Conservation (phyloP, 163 green algal species). For the Scenedesmus sp. region DNA sequence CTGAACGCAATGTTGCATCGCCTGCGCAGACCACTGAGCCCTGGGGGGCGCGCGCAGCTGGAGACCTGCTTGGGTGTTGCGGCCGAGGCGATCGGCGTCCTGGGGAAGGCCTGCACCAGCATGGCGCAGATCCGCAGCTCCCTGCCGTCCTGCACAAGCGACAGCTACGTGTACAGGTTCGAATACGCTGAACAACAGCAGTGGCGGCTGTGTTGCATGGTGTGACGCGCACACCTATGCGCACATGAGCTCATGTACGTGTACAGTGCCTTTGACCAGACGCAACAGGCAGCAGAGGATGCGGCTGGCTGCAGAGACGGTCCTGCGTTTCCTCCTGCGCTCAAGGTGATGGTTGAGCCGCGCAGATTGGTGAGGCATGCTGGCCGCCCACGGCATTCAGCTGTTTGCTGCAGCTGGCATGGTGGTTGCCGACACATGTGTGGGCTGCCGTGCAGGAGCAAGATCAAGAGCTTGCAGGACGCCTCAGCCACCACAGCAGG, state of each 20-base stretch:
- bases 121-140: constrained; percentile 11
- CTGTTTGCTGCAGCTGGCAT: neutral
- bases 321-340: too few relatives aligned
- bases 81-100: constrained; percentile 7
- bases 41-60: constrained; percentile 14
- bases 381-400: neutral
- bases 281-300: too few relatives aligned
- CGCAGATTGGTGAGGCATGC: too few relatives aligned
- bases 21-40: constrained; percentile 29
- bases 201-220: too few relatives aligned
- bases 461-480: constrained; percentile 62
- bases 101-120: constrained; percentile 32
- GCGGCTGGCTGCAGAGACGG: too few relatives aligned
- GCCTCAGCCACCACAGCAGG: constrained; percentile 54
- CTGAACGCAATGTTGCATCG: neutral
- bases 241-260: too few relatives aligned
- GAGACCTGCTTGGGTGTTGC: constrained; percentile 26
- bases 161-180: constrained; percentile 53
- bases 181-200: too few relatives aligned
- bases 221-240: too few relatives aligned
- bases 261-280: too few relatives aligned
- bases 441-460: constrained; percentile 37
- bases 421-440: neutral
- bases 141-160: constrained; percentile 44
- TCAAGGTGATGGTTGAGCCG: too few relatives aligned